Base-by-base conservation (phyloP, 2,329 filamentous ascomycete species). In the Botrytis byssoidea region DNA sequence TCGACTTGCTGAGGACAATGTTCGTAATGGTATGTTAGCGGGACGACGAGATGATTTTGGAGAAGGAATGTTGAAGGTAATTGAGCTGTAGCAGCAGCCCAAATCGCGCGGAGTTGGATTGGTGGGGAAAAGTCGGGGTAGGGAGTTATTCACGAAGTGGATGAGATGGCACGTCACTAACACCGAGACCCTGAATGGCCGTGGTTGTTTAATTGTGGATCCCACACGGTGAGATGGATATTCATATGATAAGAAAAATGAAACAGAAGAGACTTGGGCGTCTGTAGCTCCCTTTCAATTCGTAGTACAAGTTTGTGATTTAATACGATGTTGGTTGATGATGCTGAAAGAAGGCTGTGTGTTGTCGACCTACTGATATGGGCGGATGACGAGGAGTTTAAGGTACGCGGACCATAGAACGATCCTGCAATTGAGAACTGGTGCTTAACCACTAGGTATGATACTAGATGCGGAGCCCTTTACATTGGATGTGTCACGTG, bases 21-120 rank as follows among this genome's bases (percentile, higher is more conserved):
- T 92, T 83, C 93, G 92, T 81, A 98, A 88, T 80, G 95, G 95
- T 83, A 98, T 97, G 85, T 93, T 93, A 84, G 93, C 93, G 83
- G 89, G 88, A 78, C 93, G 90, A 85, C 91, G 90, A 83, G 84
- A 83, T 78, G 86, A 86, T 78, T 84, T 87, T 88, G 88, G 85
- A 82, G 90, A 87, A 90, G 93, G 89, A 97, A 98, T 98, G 85
- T 90, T 98, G 94, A 87, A 88, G 86, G 87, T 85, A 84, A 82
- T 87, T 87, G 90, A 91, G 92, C 93, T 95, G 84, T 83, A 84
- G 87, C 88, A 90, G 90, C 91, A 93, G 91, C 91, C 88, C 91
- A 88, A 74, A 75, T 72, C 74, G 73, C 66, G n/a, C 48, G 35
- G 48, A 72, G 63, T 70, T 72, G 74, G 63, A 68, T 68, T 68